A percentile compares a stretch with the other conserved stretches of the same genome.
phyloP scores from a whole-genome alignment of 2,329 filamentous ascomycete species.

The Penicillium sp. region DNA sequence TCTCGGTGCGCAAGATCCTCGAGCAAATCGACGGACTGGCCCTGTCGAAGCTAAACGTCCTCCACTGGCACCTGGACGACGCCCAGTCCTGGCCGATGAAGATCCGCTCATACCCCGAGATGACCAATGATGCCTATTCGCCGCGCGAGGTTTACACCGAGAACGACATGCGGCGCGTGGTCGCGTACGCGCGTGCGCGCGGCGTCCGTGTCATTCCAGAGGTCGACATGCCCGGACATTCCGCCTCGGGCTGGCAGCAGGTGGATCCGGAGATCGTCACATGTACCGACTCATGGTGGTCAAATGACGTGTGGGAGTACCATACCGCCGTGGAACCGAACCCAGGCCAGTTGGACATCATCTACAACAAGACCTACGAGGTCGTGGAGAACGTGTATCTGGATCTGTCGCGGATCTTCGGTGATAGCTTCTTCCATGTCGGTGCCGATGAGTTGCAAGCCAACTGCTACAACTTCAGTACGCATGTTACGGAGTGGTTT shows the following conservation, averaged over 20 bases:
- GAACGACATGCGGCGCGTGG: slow-evolving; percentile 45
- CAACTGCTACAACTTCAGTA: slow-evolving; percentile 61
- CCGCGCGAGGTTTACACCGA: slow-evolving; percentile 50
- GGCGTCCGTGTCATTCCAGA: slow-evolving; percentile 64
- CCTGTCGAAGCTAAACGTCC: slow-evolving; percentile 58
- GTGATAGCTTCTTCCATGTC: slow-evolving; percentile 58
- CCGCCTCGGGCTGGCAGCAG: slow-evolving; percentile 58
- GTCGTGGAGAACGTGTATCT: slow-evolving; percentile 57
- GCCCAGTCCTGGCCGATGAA: slow-evolving; percentile 59
- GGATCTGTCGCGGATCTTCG: slow-evolving; percentile 54
- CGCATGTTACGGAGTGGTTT: slow-evolving; percentile 53
- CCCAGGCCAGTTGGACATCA: slow-evolving; percentile 58
- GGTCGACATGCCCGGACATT: slow-evolving; percentile 64
- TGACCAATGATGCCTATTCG: slow-evolving; percentile 59
- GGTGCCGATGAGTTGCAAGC: slow-evolving; percentile 59
- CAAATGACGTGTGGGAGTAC: slow-evolving; percentile 57
- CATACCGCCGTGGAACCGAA: slow-evolving; percentile 61
- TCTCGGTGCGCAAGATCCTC: slow-evolving; percentile 52
- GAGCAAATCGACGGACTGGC: slow-evolving; percentile 60
- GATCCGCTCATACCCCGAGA: slow-evolving; percentile 53
- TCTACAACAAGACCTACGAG: slow-evolving; percentile 59
- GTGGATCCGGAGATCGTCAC: slow-evolving; percentile 59
- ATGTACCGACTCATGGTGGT: slow-evolving; percentile 62
- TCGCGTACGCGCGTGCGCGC: slow-evolving; percentile 55
- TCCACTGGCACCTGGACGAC: slow-evolving; percentile 61